A percentile compares a stretch with the other conserved stretches of the same genome.
These are phyloP conservation scores for Xylariaceae sp. DNA, from an alignment of 2,329 filamentous ascomycete species.

Conservation along the genomic window DNA sequence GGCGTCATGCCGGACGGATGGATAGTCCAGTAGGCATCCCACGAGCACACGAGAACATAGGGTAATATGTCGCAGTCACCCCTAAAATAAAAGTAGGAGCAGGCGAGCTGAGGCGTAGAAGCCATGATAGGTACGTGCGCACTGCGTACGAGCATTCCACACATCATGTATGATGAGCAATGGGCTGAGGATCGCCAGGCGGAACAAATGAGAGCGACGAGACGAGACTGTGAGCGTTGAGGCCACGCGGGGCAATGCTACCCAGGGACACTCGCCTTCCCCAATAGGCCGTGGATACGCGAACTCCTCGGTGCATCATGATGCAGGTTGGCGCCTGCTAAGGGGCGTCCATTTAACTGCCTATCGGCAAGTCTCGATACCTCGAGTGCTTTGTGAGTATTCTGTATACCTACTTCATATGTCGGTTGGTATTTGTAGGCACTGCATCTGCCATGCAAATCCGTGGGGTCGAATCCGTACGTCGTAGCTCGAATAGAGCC, in stretches of 20 bases:
- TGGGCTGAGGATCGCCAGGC: slow-evolving; percentile 11
- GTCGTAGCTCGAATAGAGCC: too few species aligned
- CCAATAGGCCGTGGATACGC: slow-evolving; percentile 15
- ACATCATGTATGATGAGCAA: slow-evolving; percentile 2
- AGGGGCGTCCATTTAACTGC: neutral
- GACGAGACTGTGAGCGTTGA: slow-evolving; percentile 11
- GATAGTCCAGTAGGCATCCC: neutral
- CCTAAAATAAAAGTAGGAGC: neutral
- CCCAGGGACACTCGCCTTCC: slow-evolving; percentile 9
- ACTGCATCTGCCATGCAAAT: too few species aligned
- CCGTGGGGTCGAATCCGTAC: too few species aligned
- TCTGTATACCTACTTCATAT: too few species aligned
- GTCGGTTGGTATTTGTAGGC: too few species aligned
- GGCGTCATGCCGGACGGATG: neutral
- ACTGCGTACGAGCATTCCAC: neutral
- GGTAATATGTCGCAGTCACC: neutral
- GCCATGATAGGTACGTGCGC: neutral
- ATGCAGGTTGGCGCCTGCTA: slow-evolving; percentile 20
- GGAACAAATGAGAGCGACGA: neutral
- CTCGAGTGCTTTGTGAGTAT: too few species aligned
- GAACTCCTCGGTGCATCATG: slow-evolving; percentile 18
- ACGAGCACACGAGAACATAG: neutral
- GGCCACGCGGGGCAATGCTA: slow-evolving; percentile 13
- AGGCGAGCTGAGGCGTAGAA: neutral
- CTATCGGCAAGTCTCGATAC: too few species aligned